Evolutionary conservation across 176 grass and related monocot genomes (phyloP).

Genomic region (Miscanthus lutarioriparius): DNA sequence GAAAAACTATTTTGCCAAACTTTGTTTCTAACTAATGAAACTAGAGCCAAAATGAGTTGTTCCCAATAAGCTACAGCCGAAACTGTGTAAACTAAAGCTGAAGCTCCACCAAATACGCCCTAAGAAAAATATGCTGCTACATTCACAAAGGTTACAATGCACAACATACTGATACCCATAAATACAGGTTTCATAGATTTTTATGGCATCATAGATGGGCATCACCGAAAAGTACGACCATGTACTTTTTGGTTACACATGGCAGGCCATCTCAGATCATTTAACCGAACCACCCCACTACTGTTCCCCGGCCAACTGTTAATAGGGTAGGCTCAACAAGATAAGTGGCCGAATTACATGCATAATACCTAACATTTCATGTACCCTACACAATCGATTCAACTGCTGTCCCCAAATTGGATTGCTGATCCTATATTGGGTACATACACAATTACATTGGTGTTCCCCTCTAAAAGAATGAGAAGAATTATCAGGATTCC

Average conservation of each 20-base stretch:
- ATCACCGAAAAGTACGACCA: not conserved
- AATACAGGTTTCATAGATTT: not conserved
- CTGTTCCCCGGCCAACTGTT: not conserved
- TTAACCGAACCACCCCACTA: not conserved
- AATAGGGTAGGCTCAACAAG: not conserved
- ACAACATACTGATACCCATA: not conserved
- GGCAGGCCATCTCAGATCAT: not conserved
- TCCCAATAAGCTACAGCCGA: no score
- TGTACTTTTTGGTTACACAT: not conserved
- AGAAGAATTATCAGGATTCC: constrained; percentile 45
- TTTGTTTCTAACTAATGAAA: no score
- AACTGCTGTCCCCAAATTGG: constrained; percentile 27
- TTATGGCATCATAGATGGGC: not conserved
- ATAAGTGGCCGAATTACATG: not conserved
- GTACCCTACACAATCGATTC: constrained; percentile 6
- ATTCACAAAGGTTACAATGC: not conserved
- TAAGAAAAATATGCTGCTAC: not conserved
- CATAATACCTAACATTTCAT: constrained; percentile 7
- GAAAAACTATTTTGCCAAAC: no score
- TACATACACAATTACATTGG: constrained; percentile 50
- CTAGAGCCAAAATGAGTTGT: no score
- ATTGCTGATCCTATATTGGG: constrained; percentile 30
- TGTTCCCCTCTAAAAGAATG: constrained; percentile 43
- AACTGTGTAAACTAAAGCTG: no score
- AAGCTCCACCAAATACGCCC: no score